Percentiles rank a stretch among this genome's conserved stretches.
Conservation (phyloP, 1,284 basidiomycete species). For the Cryptococcus sp. region DNA sequence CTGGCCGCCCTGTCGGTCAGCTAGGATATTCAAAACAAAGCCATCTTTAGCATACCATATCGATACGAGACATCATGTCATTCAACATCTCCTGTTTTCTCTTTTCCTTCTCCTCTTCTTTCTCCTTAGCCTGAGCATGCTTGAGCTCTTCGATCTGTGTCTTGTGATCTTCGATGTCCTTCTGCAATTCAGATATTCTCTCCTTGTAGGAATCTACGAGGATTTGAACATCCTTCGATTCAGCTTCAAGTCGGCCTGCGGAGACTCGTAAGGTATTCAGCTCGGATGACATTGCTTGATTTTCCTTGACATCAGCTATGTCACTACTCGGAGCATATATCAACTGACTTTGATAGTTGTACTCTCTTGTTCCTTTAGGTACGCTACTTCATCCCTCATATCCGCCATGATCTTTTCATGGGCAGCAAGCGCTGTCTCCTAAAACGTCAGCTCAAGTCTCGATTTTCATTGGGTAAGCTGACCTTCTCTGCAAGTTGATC, state of each 20-base stretch:
- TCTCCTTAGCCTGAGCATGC: conserved; percentile 74
- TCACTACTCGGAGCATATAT: background rate
- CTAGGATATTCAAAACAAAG: background rate
- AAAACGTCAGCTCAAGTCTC: conserved; percentile 1
- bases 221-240: conserved; percentile 90
- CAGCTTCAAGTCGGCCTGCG: conserved; percentile 87
- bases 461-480: too few relatives aligned
- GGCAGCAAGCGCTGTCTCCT: conserved; percentile 72
- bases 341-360: conserved; percentile 24
- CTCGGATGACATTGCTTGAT: conserved; percentile 73
- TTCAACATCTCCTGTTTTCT: conserved; percentile 99
- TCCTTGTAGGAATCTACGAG: conserved; percentile 96
- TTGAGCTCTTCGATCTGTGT: conserved; percentile 75
- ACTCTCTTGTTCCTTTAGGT: conserved; percentile 87
- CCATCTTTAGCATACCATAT: conserved; percentile 59
- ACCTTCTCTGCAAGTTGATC: conserved; percentile 84
- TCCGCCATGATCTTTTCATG: conserved; percentile 63
- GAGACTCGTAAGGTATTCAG: conserved; percentile 88
- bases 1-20: conserved; percentile 28
- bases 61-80: conserved; percentile 99
- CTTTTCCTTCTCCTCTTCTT: conserved; percentile 97
- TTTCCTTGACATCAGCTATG: conserved; percentile 62
- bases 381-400: conserved; percentile 74
- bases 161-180: conserved; percentile 85
- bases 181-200: conserved; percentile 81